These are phyloP conservation scores for Neofusicoccum cordaticola DNA, from an alignment of 2,329 filamentous ascomycete genomes.

Conservation along the genomic window DNA sequence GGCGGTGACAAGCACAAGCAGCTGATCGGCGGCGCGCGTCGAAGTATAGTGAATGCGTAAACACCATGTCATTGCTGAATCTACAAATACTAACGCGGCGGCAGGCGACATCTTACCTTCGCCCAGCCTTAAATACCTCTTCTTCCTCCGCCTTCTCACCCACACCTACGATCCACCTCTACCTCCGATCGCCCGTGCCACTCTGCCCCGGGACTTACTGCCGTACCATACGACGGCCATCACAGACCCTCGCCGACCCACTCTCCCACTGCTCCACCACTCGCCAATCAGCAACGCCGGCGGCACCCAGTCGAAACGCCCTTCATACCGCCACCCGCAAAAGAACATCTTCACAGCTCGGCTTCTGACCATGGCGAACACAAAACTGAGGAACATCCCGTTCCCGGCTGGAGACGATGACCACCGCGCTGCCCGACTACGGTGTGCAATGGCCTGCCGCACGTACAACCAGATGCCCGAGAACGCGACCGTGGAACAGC, in stretches of 20 bases:
- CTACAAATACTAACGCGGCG: not conserved
- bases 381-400: not conserved
- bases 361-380: not conserved
- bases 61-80: conserved; percentile 4
- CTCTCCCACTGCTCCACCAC: not conserved
- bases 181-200: too few relatives aligned
- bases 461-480: conserved; percentile 18
- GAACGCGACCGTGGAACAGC: conserved; percentile 15
- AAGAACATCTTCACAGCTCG: not conserved
- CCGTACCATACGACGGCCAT: not conserved
- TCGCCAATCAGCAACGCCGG: not conserved
- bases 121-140: not conserved
- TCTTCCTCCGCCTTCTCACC: not conserved
- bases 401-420: conserved; percentile 3
- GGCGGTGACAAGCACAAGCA: not conserved
- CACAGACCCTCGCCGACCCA: not conserved
- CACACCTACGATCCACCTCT: too few relatives aligned
- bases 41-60: conserved; percentile 6
- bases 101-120: not conserved
- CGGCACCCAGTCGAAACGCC: not conserved
- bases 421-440: conserved; percentile 13
- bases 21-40: conserved; percentile 2
- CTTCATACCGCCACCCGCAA: not conserved
- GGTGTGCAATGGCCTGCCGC: conserved; percentile 19
- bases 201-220: not conserved